Evolutionary conservation across 441 rosid genomes (phyloP).

Genomic region (Euphorbia corollata): DNA sequence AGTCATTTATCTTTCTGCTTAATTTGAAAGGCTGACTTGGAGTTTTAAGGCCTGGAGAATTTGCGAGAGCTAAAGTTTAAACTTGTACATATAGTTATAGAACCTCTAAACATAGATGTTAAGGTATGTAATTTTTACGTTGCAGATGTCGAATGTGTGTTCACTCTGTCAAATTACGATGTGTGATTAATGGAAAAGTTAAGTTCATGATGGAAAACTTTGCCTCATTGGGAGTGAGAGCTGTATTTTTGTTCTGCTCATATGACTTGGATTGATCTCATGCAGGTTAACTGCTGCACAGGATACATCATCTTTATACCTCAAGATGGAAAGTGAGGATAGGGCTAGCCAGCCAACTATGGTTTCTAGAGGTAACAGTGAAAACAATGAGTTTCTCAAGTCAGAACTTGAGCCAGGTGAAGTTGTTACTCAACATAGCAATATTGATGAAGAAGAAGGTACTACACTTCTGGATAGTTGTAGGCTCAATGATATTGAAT

Average conservation of each 20-base stretch:
- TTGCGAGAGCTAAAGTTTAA: background rate
- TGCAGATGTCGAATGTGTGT: background rate
- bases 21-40: constrained; percentile 3
- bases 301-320: constrained; percentile 8
- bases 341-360: constrained; percentile 28
- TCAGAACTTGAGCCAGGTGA: constrained; percentile 29
- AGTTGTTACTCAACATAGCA: constrained; percentile 24
- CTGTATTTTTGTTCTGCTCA: background rate
- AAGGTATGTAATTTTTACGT: background rate
- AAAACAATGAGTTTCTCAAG: constrained; percentile 29
- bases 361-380: constrained; percentile 25
- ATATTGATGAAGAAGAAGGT: constrained; percentile 29
- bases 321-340: constrained; percentile 56
- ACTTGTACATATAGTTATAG: background rate
- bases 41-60: background rate
- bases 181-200: background rate
- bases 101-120: background rate
- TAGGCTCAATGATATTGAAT: constrained; percentile 11
- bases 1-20: background rate
- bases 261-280: constrained; percentile 11
- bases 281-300: constrained; percentile 25
- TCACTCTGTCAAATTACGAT: background rate
- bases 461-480: constrained; percentile 4
- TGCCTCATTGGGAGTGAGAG: background rate
- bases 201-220: background rate